A percentile compares a stretch with the other conserved stretches of the same genome.
These are phyloP conservation scores for Chrysosporium queenslandicum DNA, from an alignment of 2,329 filamentous ascomycete genomes.

Conservation along the genomic window DNA sequence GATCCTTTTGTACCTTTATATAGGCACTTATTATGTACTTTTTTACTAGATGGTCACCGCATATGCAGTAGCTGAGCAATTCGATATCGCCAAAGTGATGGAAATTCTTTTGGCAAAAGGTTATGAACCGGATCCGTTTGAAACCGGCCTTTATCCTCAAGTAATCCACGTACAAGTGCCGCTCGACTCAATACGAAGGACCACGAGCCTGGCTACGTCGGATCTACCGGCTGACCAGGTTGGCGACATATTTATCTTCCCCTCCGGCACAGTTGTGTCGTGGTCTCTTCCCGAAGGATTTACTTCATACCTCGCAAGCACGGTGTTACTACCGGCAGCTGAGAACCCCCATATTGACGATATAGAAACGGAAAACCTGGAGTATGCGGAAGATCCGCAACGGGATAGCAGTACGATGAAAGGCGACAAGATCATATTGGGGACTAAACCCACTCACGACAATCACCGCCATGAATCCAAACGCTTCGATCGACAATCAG, in stretches of 20 bases:
- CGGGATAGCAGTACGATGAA: slow-evolving; percentile 67
- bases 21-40: slow-evolving; percentile 6
- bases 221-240: slow-evolving; percentile 39
- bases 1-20: not conserved
- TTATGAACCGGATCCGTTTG: slow-evolving; percentile 52
- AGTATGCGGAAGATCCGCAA: slow-evolving; percentile 66
- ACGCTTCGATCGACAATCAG: slow-evolving; percentile 27
- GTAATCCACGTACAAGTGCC: slow-evolving; percentile 52
- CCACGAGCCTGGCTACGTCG: slow-evolving; percentile 32
- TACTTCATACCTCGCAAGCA: slow-evolving; percentile 58
- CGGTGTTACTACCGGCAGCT: slow-evolving; percentile 64
- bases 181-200: slow-evolving; percentile 37
- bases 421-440: slow-evolving; percentile 80
- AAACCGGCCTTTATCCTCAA: slow-evolving; percentile 54
- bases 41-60: slow-evolving; percentile 46
- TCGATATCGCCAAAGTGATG: slow-evolving; percentile 50
- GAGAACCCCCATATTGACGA: slow-evolving; percentile 60
- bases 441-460: slow-evolving; percentile 50
- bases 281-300: slow-evolving; percentile 77
- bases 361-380: slow-evolving; percentile 79
- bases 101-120: slow-evolving; percentile 49
- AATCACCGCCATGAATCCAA: slow-evolving; percentile 19
- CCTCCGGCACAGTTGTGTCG: slow-evolving; percentile 82
- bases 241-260: slow-evolving; percentile 91
- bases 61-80: slow-evolving; percentile 59